Conservation (phyloP, 2,329 filamentous ascomycete genomes). For the Pestalotiopsis sp. region DNA sequence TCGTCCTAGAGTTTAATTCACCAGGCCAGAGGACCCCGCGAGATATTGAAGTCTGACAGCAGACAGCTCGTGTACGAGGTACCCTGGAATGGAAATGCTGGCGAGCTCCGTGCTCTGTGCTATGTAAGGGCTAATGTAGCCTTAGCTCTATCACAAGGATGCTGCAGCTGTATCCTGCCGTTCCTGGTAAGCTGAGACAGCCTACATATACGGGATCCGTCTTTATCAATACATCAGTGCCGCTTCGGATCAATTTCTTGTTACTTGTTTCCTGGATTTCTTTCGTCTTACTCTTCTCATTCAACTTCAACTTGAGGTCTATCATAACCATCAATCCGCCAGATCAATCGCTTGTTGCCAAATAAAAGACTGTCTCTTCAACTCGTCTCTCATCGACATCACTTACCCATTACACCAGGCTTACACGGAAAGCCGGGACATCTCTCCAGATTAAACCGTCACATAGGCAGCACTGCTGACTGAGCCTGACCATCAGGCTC, state of each 20-base stretch:
- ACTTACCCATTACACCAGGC: not conserved
- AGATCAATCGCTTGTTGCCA: not conserved
- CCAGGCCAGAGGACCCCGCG: not conserved
- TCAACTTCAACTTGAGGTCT: not conserved
- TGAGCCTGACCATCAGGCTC: not conserved
- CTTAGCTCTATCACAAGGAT: not conserved
- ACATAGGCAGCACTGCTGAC: not conserved
- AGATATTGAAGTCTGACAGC: not conserved
- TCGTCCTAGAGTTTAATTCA: not conserved
- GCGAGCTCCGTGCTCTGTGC: not conserved
- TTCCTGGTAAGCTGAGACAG: not conserved
- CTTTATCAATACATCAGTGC: conserved; percentile 3
- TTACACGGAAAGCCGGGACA: not conserved
- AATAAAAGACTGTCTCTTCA: not conserved
- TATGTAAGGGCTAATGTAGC: not conserved
- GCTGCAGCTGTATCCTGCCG: not conserved
- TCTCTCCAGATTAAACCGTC: not conserved
- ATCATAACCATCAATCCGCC: not conserved
- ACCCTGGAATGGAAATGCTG: not conserved
- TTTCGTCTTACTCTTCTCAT: not conserved
- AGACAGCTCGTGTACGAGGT: not conserved
- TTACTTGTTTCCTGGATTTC: not conserved
- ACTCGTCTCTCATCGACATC: not conserved
- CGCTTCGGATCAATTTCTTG: not conserved
- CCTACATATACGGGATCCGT: conserved; percentile 1